A percentile compares a stretch with the other conserved stretches of the same genome.
These are phyloP conservation scores for Dactylellina cionopaga DNA, from an alignment of 2,329 filamentous ascomycete genomes.

Conservation along the genomic window DNA sequence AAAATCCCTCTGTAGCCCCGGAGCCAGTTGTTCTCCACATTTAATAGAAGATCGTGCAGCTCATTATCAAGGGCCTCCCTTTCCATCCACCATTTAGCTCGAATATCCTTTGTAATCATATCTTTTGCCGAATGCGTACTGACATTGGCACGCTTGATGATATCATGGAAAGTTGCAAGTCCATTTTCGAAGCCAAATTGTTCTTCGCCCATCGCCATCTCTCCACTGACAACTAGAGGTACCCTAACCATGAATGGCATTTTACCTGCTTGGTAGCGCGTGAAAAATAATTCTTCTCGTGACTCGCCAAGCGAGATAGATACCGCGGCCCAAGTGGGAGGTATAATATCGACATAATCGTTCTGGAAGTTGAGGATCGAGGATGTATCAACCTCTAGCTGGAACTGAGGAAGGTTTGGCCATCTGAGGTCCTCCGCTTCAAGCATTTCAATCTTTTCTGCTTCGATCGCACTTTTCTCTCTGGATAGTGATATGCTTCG, in stretches of 20 bases:
- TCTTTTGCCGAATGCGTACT: slow-evolving; percentile 80
- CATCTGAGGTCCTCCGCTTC: slow-evolving; percentile 61
- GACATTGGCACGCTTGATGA: slow-evolving; percentile 82
- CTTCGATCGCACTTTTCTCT: slow-evolving; percentile 68
- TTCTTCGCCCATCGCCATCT: slow-evolving; percentile 80
- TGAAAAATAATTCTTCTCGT: slow-evolving; percentile 84
- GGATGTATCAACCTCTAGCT: slow-evolving; percentile 39
- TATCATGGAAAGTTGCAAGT: slow-evolving; percentile 68
- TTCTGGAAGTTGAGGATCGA: slow-evolving; percentile 71
- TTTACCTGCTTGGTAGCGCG: slow-evolving; percentile 79
- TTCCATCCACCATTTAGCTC: slow-evolving; percentile 88
- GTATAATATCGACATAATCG: slow-evolving; percentile 86
- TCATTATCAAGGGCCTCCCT: slow-evolving; percentile 81
- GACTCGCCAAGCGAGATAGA: slow-evolving; percentile 86
- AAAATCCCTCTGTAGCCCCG: slow-evolving; percentile 96
- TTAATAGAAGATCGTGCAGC: slow-evolving; percentile 79
- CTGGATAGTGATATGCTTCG: slow-evolving; percentile 75
- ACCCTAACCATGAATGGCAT: slow-evolving; percentile 87
- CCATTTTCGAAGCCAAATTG: slow-evolving; percentile 86
- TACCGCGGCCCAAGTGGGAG: slow-evolving; percentile 81
- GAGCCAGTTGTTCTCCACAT: slow-evolving; percentile 92
- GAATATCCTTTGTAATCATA: slow-evolving; percentile 77
- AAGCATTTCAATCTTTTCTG: slow-evolving; percentile 63
- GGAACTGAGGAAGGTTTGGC: slow-evolving; percentile 50
- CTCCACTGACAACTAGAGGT: slow-evolving; percentile 82